phyloP scores from a whole-genome alignment of 768 basidiomycete species.

The Pleurotus giganteus region DNA sequence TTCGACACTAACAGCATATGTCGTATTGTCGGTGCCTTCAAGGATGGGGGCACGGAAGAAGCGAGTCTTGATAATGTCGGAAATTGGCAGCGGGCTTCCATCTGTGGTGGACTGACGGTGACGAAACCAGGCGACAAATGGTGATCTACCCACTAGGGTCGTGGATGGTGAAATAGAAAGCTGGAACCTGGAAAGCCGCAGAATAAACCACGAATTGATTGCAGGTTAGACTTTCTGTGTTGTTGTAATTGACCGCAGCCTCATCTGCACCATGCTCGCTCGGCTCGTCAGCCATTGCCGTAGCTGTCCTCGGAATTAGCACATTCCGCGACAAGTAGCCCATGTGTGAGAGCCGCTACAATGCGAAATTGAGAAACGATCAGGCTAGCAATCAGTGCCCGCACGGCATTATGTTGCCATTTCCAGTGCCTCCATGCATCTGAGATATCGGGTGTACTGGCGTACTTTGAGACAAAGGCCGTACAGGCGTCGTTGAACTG shows the following conservation, averaged over 20 bases:
- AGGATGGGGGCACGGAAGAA: conserved; percentile 55
- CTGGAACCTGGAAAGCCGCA: conserved; percentile 76
- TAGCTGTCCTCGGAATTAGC: conserved; percentile 11
- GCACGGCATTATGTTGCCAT: conserved; percentile 61
- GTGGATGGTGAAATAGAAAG: conserved; percentile 78
- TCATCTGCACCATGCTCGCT: conserved; percentile 30
- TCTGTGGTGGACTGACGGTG: conserved; percentile 36
- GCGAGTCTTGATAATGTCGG: conserved; percentile 52
- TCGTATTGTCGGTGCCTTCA: conserved; percentile 40
- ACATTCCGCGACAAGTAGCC: conserved; percentile 47
- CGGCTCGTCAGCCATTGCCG: conserved; percentile 17
- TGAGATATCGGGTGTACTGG: conserved; percentile 1
- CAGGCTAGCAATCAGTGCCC: conserved; percentile 22
- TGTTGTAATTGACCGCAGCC: conserved; percentile 31
- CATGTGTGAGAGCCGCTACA: conserved; percentile 33
- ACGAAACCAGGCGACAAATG: conserved; percentile 8
- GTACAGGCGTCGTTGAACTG: conserved; percentile 63
- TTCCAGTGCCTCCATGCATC: conserved; percentile 41
- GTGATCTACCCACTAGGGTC: conserved; percentile 52
- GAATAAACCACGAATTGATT: conserved; percentile 76
- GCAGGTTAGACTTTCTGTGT: conserved; percentile 38
- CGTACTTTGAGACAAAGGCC: conserved; percentile 38
- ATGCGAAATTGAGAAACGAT: conserved; percentile 10
- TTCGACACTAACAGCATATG: conserved; percentile 53
- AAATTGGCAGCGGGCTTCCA: conserved; percentile 60